Evolutionary conservation across 176 grass and related monocot genomes (phyloP), one percentile per base, ranked within the genome.

Genomic region (Urochloa ruziziensis): DNA sequence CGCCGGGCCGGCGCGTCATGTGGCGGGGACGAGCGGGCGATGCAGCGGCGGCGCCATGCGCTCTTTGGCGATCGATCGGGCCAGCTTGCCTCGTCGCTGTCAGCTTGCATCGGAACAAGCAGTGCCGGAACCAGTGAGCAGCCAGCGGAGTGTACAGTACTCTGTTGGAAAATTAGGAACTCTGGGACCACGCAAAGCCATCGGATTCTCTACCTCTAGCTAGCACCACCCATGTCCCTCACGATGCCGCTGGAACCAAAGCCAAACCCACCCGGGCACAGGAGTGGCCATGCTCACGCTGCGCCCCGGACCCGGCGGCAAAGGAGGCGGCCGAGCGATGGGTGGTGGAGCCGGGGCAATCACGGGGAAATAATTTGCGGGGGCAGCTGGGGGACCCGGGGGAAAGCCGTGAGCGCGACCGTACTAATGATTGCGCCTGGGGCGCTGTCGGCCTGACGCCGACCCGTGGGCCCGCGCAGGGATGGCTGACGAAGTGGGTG

Each of bases 341-440:
- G 36, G 46, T 48, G 40, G n/a, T 62, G 59, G 59, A 5, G 52
- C 25, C 74, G 37, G 69, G 57, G 49, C 82, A 94, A 94, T 94
- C 78, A 94, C 73, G 33, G 37, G 53, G 28, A 89, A 88, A 91
- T 94, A 83, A 94, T 94, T n/a, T n/a, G n/a, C n/a, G n/a, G n/a
- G n/a, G n/a, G n/a, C n/a, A n/a, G n/a, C n/a, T 88, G 79, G 78
- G 36, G 35, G 46, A 0, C 28, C 60, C 42, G 0, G 0, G 32
- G 18, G 11, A 27, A 10, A 49, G 69, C 68, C 68, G 68, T 71
- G 42, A 72, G 30, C 51, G 67, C 44, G 90, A 90, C 92, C 90
- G 87, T 90, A 85, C 87, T 82, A 92, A 94, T 94, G 81, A 94
- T 94, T 94, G 87, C 81, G 64, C 77, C 84, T 83, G 81, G 83